Evolutionary conservation across 805 yeast genomes (phyloP), one percentile per base, ranked within the genome.

Genomic region (Candida methanosorbosa): DNA sequence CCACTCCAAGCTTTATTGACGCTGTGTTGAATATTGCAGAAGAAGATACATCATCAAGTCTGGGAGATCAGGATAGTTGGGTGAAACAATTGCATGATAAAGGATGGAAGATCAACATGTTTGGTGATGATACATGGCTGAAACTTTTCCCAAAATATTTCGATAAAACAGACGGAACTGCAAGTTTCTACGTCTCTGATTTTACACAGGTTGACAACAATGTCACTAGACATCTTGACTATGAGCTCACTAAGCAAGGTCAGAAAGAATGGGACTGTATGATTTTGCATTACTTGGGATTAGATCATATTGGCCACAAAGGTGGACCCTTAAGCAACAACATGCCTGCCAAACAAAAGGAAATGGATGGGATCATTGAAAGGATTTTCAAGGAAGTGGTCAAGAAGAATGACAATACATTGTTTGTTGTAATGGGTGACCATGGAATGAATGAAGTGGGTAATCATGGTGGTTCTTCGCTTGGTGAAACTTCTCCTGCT

Each of bases 81-180:
- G 54, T 88, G 9, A 65, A 66, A 24, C 97, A 92, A 50, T 66
- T 87, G 57, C 36, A 46, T 11, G 14, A 31, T 29, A 51, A 51
- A 4, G 55, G 54, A 20, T 67, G 67, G 51, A 64, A 50, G 16
- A 62, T 92, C 20, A 81, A 87, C 50, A 84, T 92, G 72, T 90
- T 72, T 61, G 99, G 99, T 22, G 99, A 92, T 57, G 98, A 92
- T 52, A 92, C 99, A 1, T 92, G 99, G 99, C 57, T 88, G 41
- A 88, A 86, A 50, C 64, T 92, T 32, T 92, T 88, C 45, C 95
- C 96, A 0, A 56, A 56, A 8, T 67, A 67, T 43, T 88, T 90
- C 49, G 64, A 66, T 16, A 64, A 69, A 30, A 60, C 54, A 20
- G 97, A 92, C 27, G 97, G 97, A 2, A 90, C 97, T 0, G 78